Base-by-base conservation (phyloP, 2,329 filamentous ascomycete species). In the Trichoderma sp. region DNA sequence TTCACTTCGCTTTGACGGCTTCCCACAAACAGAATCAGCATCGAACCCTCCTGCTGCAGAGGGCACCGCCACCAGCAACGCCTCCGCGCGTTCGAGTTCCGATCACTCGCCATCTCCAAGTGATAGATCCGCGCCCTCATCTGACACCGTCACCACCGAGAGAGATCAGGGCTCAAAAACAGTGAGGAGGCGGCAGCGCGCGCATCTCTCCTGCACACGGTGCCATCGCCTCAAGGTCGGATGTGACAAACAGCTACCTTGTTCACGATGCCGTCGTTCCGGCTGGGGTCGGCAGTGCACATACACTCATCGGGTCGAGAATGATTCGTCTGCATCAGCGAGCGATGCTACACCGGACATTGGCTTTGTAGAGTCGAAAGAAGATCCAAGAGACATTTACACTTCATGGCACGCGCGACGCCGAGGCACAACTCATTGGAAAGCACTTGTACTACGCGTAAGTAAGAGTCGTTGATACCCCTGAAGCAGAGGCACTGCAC, bases 211-310 rank as follows among this genome's bases (percentile, higher is more conserved):
- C 6, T 68, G 65, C 65, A 60, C 53, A 36, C 65, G 65, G 18
- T 68, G 65, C 1, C 65, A 68, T 68, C 53, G 65, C 28, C 65
- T 68, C 24, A 68, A 68, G 9, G 65, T 57, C 34, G 21, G 65
- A 21, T 67, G 64, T 4, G 64, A 67, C 34, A 67, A 67, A n/a
- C 32, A 67, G 7, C 24, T 58, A 6, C 64, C 64, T 15, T 68
- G 65, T 21, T 68, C 65, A 39, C 51, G 65, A 58, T 67, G 64
- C 4, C 64, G 64, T 6, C 24, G 47, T 12, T 57, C 51, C 8
- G 65, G 65, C 30, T 68, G 53, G 53, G 65, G 53, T 6, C 34
- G 32, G 3, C 53, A 60, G 7, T 68, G 53, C 53, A 68, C 65
- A 24, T 68, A 68, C 24, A 68, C 53, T 18, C 65, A 68, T 39